phyloP scores from a whole-genome alignment of 306 rosid species.

The Glycine latifolia region DNA sequence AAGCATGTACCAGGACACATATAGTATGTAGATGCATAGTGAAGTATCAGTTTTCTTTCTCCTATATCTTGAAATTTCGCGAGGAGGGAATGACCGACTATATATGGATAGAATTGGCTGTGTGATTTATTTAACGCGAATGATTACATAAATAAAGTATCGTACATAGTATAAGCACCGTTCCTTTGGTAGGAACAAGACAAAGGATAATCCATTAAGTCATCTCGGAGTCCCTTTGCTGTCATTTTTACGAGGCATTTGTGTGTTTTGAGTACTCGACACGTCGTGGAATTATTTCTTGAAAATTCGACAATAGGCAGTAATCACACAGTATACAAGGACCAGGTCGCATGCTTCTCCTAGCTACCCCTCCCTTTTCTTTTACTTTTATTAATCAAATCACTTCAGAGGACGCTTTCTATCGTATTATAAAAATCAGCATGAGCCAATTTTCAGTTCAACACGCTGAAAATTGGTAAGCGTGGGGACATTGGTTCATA shows the following conservation, averaged over 20 bases:
- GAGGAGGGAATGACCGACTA: no score
- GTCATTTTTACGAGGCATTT: constrained; percentile 18
- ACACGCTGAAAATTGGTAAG: no score
- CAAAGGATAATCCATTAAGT: constrained; percentile 13
- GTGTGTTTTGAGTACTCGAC: constrained; percentile 35
- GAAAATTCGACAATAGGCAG: not conserved
- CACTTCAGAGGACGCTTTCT: not conserved
- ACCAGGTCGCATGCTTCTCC: not conserved
- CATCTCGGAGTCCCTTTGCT: not conserved
- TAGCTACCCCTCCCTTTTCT: no score
- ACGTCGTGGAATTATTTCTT: constrained; percentile 24
- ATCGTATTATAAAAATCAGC: no score
- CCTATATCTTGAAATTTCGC: no score
- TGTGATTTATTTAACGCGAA: no score
- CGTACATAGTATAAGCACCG: not conserved
- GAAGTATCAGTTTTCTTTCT: not conserved
- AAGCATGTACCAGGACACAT: not conserved
- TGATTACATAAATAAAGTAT: no score
- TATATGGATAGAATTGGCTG: no score
- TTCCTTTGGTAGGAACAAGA: constrained; percentile 29
- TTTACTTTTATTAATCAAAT: not conserved
- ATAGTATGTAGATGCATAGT: no score
- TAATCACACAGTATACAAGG: constrained; percentile 17
- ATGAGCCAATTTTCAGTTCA: no score
- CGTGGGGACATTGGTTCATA: no score